These are phyloP conservation scores for Chaetomium olivaceum DNA, from an alignment of 2,329 filamentous ascomycete species.

Conservation along the genomic window DNA sequence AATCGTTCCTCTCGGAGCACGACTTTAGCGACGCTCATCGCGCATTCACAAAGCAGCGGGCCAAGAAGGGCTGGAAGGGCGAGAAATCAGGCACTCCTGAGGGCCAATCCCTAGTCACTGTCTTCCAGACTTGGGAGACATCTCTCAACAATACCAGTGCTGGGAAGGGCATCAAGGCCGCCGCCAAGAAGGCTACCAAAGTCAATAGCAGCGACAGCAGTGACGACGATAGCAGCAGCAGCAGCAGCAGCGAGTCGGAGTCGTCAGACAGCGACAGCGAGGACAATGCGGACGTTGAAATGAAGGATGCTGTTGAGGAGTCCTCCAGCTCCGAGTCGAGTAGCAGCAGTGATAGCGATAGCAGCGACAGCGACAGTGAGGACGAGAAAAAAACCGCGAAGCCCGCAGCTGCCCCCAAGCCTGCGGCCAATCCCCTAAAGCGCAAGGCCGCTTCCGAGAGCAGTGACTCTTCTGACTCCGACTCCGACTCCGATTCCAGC, in stretches of 20 bases:
- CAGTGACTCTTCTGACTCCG: constrained; percentile 41
- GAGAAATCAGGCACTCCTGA: constrained; percentile 25
- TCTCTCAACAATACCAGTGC: constrained; percentile 39
- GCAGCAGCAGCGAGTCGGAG: constrained; percentile 35
- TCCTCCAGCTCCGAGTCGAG: constrained; percentile 39
- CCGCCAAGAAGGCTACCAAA: constrained; percentile 36
- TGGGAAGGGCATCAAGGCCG: constrained; percentile 33
- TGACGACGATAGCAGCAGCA: constrained; percentile 34
- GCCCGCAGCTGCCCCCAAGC: constrained; percentile 25
- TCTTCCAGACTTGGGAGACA: constrained; percentile 55
- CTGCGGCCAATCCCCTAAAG: constrained; percentile 51
- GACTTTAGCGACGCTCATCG: constrained; percentile 63
- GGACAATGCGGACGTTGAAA: constrained; percentile 44
- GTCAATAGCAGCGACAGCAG: constrained; percentile 39
- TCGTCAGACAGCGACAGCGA: constrained; percentile 40
- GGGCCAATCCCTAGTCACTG: constrained; percentile 48
- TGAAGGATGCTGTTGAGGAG: constrained; percentile 45
- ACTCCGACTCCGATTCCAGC: constrained; percentile 41
- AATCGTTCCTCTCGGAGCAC: constrained; percentile 65
- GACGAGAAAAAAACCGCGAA: constrained; percentile 34
- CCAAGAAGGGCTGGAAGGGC: constrained; percentile 49
- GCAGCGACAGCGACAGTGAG: constrained; percentile 39
- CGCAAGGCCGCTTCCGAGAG: constrained; percentile 51
- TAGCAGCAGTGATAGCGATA: constrained; percentile 38
- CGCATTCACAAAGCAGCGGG: constrained; percentile 64